Percentiles rank a stretch among this genome's conserved stretches.
These are phyloP conservation scores for Fusarium secorum DNA, from an alignment of 2,329 filamentous ascomycete genomes.

Conservation along the genomic window DNA sequence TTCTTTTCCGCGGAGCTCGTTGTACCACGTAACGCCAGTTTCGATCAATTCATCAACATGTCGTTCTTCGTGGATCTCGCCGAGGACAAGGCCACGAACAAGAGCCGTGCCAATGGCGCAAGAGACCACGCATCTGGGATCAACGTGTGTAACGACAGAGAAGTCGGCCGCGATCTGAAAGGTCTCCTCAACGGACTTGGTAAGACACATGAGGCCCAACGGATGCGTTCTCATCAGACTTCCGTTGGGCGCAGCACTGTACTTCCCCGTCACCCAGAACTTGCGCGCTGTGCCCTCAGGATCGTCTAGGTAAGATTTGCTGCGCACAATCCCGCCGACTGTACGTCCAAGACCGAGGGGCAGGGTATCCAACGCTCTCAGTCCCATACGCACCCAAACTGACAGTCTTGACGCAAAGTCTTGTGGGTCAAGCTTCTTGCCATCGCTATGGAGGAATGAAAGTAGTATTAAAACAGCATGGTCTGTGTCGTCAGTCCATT, in stretches of 20 bases:
- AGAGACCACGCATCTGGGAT: constrained; percentile 59
- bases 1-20: constrained; percentile 26
- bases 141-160: constrained; percentile 58
- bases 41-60: constrained; percentile 54
- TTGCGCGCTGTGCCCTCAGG: constrained; percentile 51
- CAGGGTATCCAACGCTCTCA: constrained; percentile 55
- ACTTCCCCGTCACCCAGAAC: constrained; percentile 52
- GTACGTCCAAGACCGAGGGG: constrained; percentile 58
- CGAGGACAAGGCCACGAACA: constrained; percentile 55
- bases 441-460: constrained; percentile 55
- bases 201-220: constrained; percentile 57
- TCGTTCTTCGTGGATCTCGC: constrained; percentile 51
- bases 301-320: constrained; percentile 49
- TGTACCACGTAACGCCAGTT: constrained; percentile 51
- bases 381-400: constrained; percentile 57
- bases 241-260: constrained; percentile 58
- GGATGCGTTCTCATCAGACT: constrained; percentile 62
- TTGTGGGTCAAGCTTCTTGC: constrained; percentile 45
- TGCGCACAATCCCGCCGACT: constrained; percentile 54
- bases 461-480: constrained; percentile 59
- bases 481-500: constrained; percentile 65
- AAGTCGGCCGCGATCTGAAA: constrained; percentile 54
- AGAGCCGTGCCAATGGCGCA: constrained; percentile 58
- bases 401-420: constrained; percentile 56
- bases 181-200: constrained; percentile 50